Percentiles rank a stretch among this genome's conserved stretches.
Conservation (phyloP, 345 rosid species). For the Corchorus capsularis region DNA sequence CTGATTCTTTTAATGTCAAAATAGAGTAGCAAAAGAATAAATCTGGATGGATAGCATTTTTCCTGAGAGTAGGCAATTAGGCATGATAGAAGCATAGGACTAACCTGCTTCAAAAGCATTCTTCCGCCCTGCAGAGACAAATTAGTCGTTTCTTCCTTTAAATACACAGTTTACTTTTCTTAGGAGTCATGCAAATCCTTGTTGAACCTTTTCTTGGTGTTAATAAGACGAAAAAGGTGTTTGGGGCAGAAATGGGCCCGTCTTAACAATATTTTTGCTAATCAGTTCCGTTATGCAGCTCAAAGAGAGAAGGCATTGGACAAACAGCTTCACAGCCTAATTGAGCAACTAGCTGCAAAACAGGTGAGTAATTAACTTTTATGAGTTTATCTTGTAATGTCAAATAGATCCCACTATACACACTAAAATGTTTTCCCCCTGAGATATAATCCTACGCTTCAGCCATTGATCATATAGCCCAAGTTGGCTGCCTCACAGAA, state of each 20-base stretch:
- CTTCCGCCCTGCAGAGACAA: background rate
- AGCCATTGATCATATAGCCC: conserved; percentile 5
- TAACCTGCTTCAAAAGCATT: background rate
- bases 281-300: conserved; percentile 42
- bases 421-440: background rate
- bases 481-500: background rate
- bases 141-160: background rate
- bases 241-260: background rate
- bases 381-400: background rate
- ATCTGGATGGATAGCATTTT: background rate
- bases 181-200: background rate
- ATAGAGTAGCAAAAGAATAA: background rate
- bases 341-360: conserved; percentile 88
- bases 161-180: background rate
- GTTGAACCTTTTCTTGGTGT: background rate
- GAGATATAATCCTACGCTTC: background rate
- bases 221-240: background rate
- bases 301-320: conserved; percentile 93
- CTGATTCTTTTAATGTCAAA: background rate
- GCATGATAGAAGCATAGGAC: background rate
- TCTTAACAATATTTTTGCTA: background rate
- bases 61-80: background rate
- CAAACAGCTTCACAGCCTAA: conserved; percentile 83
- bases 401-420: background rate
- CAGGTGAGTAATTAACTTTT: conserved; percentile 52